Evolutionary conservation across 2,329 filamentous ascomycete genomes (phyloP), one percentile per base, ranked within the genome.

Genomic region (Leptosphaerulina australis): DNA sequence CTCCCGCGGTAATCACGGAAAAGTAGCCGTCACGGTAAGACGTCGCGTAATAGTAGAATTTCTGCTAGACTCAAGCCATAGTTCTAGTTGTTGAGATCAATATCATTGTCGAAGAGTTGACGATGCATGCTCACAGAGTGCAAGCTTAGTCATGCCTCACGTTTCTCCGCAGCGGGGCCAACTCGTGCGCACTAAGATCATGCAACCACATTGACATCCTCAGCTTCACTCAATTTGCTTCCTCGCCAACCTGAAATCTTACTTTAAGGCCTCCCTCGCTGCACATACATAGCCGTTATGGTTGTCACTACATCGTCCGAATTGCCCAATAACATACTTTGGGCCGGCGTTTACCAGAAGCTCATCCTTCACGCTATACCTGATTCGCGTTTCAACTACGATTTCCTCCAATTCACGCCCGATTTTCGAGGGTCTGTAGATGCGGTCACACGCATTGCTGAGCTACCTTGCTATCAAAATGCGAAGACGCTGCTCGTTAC

Each of bases 311-410:
- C 44, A 12, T 49, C 58, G 12, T 17, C 51, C 52, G 48, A 55
- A 3, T 44, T 53, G 40, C 49, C 51, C 34, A 55, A 54, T 7
- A 62, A 56, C 28, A 28, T 57, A 20, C 58, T 72, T 29, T 67
- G 68, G 61, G 48, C 56, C 1, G 53, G 44, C 36, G 64, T 76
- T 31, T 75, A 74, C 66, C 55, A 58, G 9, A 57, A 70, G 25
- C 69, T 78, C 18, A 58, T 69, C 37, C 58, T 68, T 38, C 64
- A 77, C 39, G 76, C 75, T 8, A 38, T 70, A 4, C 75, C 76
- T 5, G 76, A 79, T 55, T 76, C 76, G 22, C 72, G 76, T 37
- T 75, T 74, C 62, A 64, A 76, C 59, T 70, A 62, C 56, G 75
- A 77, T 62, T 78, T 76, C 57, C 67, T 72, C 12, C 66, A 66